Conservation (phyloP, 2,329 filamentous ascomycete genomes). For the Penicillium sp. region DNA sequence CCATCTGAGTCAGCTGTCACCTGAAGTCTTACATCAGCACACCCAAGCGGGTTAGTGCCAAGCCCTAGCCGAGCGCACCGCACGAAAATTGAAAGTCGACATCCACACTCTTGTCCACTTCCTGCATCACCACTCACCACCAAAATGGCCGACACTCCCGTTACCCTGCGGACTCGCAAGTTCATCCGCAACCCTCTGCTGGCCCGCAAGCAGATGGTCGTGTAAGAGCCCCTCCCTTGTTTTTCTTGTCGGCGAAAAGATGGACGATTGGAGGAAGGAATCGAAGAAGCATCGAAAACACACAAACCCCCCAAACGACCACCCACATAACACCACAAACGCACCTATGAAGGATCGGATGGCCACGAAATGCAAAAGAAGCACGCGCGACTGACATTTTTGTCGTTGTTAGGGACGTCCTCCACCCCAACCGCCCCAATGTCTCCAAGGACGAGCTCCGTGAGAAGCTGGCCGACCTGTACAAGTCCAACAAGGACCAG, state of each 20-base stretch:
- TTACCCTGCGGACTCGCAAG: slow-evolving; percentile 96
- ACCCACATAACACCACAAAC: too few species aligned
- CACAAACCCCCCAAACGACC: background rate
- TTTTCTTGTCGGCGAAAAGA: slow-evolving; percentile 12
- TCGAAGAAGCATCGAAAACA: background rate
- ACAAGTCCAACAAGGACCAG: slow-evolving; percentile 98
- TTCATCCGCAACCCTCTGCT: slow-evolving; percentile 99
- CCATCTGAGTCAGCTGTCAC: slow-evolving; percentile 3
- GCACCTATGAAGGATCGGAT: too few species aligned
- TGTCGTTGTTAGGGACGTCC: slow-evolving; percentile 73
- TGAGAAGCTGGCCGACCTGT: slow-evolving; percentile 86
- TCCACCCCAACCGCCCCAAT: slow-evolving; percentile 97
- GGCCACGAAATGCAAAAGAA: background rate
- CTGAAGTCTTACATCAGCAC: slow-evolving; percentile 14
- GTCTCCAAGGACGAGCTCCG: slow-evolving; percentile 99
- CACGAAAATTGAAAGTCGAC: slow-evolving; percentile 42
- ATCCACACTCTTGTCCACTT: slow-evolving; percentile 23
- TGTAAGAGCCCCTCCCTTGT: slow-evolving; percentile 64
- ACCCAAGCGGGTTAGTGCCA: slow-evolving; percentile 30
- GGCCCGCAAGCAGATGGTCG: slow-evolving; percentile 98
- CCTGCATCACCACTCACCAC: slow-evolving; percentile 36
- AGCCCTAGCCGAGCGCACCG: slow-evolving; percentile 43
- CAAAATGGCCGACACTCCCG: slow-evolving; percentile 78
- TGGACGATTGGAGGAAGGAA: slow-evolving; percentile 2
- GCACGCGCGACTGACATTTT: slow-evolving; percentile 23